phyloP scores from a whole-genome alignment of 352 stramenopile species.

The Pythium rishiriense region DNA sequence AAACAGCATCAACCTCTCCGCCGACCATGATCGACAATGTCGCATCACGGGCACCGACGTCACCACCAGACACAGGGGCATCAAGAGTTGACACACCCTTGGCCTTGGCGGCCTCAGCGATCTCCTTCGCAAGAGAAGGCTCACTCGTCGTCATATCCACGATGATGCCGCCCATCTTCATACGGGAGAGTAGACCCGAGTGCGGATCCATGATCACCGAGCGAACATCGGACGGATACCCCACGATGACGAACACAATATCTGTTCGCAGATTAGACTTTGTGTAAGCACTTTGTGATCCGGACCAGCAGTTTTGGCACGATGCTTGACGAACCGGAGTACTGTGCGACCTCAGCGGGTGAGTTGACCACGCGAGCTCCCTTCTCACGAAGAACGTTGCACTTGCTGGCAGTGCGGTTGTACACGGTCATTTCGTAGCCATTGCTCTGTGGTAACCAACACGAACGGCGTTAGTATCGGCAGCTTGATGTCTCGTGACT shows the following conservation, averaged over 20 bases:
- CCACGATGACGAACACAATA: slow-evolving; percentile 91
- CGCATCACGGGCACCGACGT: slow-evolving; percentile 85
- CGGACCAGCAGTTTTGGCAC: neutral
- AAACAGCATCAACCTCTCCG: slow-evolving; percentile 80
- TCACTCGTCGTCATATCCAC: slow-evolving; percentile 92
- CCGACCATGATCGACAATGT: slow-evolving; percentile 92
- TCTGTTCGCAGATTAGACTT: slow-evolving; percentile 39
- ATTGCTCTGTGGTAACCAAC: slow-evolving; percentile 45
- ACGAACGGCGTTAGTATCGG: neutral
- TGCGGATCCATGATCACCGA: slow-evolving; percentile 71
- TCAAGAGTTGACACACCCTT: slow-evolving; percentile 79
- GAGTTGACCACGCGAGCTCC: slow-evolving; percentile 72
- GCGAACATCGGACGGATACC: slow-evolving; percentile 83
- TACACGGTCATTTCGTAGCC: slow-evolving; percentile 87
- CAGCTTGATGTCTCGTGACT: neutral
- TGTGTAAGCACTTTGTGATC: neutral
- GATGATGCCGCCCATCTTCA: slow-evolving; percentile 81
- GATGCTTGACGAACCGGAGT: slow-evolving; percentile 45
- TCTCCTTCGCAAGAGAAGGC: slow-evolving; percentile 87
- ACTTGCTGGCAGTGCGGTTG: slow-evolving; percentile 86
- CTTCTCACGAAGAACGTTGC: slow-evolving; percentile 68
- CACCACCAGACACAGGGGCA: slow-evolving; percentile 84
- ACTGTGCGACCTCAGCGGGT: slow-evolving; percentile 75
- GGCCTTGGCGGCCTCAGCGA: slow-evolving; percentile 70
- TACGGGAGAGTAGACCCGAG: slow-evolving; percentile 61